Percentiles rank a stretch among this genome's conserved stretches.
These are phyloP conservation scores for Dactylellina sp. DNA, from an alignment of 2,329 filamentous ascomycete species.

Conservation along the genomic window DNA sequence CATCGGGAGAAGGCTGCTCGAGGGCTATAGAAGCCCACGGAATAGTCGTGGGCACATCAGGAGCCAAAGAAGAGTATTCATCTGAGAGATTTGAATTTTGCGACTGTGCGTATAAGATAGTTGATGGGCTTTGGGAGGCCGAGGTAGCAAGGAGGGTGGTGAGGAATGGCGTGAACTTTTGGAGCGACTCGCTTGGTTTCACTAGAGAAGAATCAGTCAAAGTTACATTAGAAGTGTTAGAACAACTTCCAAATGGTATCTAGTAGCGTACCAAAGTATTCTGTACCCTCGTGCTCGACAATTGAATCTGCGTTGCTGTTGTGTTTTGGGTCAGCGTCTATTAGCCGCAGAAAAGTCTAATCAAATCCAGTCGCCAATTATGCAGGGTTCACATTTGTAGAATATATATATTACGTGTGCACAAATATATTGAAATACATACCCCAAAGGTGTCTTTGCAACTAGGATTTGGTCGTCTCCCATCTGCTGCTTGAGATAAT, in stretches of 20 bases:
- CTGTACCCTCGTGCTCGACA: slow-evolving; percentile 58
- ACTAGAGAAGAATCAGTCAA: slow-evolving; percentile 66
- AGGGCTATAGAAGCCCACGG: slow-evolving; percentile 80
- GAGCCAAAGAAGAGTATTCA: slow-evolving; percentile 75
- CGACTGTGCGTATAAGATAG: slow-evolving; percentile 77
- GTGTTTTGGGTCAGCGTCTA: slow-evolving; percentile 33
- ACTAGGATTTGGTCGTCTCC: slow-evolving; percentile 74
- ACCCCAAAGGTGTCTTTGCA: slow-evolving; percentile 80
- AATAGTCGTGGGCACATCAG: slow-evolving; percentile 73
- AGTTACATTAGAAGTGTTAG: no score
- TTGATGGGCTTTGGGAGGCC: slow-evolving; percentile 62
- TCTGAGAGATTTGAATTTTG: slow-evolving; percentile 84
- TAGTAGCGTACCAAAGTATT: slow-evolving; percentile 60
- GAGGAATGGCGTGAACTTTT: slow-evolving; percentile 74
- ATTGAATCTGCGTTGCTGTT: slow-evolving; percentile 61
- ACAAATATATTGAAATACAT: slow-evolving; percentile 60
- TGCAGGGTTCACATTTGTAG: slow-evolving; percentile 14
- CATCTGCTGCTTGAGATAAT: slow-evolving; percentile 71
- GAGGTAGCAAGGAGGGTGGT: slow-evolving; percentile 61
- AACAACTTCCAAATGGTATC: no score
- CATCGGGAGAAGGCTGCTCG: slow-evolving; percentile 72
- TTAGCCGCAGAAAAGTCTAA: neutral
- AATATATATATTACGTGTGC: slow-evolving; percentile 55
- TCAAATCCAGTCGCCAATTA: neutral
- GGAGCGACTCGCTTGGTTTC: slow-evolving; percentile 77